phyloP scores from a whole-genome alignment of 192 early-diverging fungal genomes.

The Umbelopsis sp. region DNA sequence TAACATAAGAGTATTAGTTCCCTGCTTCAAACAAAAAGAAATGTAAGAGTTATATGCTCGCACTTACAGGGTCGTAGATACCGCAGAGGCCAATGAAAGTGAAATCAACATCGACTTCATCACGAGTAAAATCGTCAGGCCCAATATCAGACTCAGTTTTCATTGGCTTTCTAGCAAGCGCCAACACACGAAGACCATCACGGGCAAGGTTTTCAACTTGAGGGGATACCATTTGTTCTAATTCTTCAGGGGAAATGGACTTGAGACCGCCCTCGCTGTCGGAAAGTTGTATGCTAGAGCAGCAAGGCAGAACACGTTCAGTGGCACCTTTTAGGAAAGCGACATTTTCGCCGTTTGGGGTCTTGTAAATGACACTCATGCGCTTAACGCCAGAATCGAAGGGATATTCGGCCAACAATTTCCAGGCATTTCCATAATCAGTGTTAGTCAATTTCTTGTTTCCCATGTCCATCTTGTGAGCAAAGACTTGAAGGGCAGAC shows the following conservation, averaged over 20 bases:
- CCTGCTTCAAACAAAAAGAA: no score
- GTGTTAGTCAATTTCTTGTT: constrained; percentile 62
- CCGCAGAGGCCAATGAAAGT: constrained; percentile 88
- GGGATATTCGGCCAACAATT: constrained; percentile 63
- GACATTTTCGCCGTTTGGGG: constrained; percentile 43
- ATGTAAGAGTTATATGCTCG: no score
- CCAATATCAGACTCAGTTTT: constrained; percentile 31
- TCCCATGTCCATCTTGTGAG: constrained; percentile 76
- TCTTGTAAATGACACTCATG: constrained; percentile 82
- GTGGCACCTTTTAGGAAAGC: constrained; percentile 91
- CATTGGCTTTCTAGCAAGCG: constrained; percentile 71
- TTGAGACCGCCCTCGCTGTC: constrained; percentile 25
- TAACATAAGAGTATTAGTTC: neutral
- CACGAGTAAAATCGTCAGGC: constrained; percentile 47
- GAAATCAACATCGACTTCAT: constrained; percentile 71
- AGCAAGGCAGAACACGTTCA: constrained; percentile 82
- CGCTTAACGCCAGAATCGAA: constrained; percentile 84
- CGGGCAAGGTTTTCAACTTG: constrained; percentile 74
- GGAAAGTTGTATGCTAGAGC: constrained; percentile 54
- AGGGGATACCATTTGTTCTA: constrained; percentile 55
- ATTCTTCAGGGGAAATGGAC: constrained; percentile 37
- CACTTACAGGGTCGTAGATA: constrained; percentile 78
- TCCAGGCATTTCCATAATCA: constrained; percentile 47
- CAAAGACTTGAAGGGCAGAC: constrained; percentile 85
- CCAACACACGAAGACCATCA: constrained; percentile 82